A percentile compares a stretch with the other conserved stretches of the same genome.
Evolutionary conservation across 2,329 filamentous ascomycete genomes (phyloP).

Genomic region (Coleophoma cylindrospora): DNA sequence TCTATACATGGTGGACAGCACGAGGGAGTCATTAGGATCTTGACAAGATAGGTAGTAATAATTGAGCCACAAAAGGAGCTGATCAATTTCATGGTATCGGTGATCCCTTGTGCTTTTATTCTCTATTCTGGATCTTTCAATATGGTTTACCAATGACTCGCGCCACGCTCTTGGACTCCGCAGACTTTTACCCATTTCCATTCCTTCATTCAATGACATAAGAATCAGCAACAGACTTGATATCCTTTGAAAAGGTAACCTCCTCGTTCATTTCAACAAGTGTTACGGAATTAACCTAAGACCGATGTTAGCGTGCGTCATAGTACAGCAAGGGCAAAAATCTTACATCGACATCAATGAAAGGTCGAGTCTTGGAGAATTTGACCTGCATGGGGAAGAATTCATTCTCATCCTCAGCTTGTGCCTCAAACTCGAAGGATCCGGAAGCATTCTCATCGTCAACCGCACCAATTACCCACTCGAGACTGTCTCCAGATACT

Average conservation of each 20-base stretch:
- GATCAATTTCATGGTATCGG: no score
- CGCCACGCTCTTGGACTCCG: slow-evolving; percentile 18
- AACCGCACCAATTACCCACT: slow-evolving; percentile 88
- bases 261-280: slow-evolving; percentile 73
- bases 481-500: slow-evolving; percentile 84
- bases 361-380: slow-evolving; percentile 82
- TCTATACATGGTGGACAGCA: no score
- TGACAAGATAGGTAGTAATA: no score
- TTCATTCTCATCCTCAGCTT: slow-evolving; percentile 81
- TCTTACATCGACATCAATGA: slow-evolving; percentile 90
- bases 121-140: slow-evolving; percentile 1
- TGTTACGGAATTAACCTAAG: slow-evolving; percentile 61
- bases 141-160: neutral
- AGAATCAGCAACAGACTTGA: slow-evolving; percentile 70
- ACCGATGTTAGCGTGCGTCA: slow-evolving; percentile 20
- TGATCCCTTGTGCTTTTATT: neutral
- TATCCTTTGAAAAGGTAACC: slow-evolving; percentile 76
- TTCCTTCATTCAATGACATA: slow-evolving; percentile 66
- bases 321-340: slow-evolving; percentile 5
- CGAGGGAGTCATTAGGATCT: no score
- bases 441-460: slow-evolving; percentile 78
- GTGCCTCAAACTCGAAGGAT: slow-evolving; percentile 92
- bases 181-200: slow-evolving; percentile 15
- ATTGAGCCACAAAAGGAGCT: no score
- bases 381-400: slow-evolving; percentile 97